A percentile compares a stretch with the other conserved stretches of the same genome.
These are phyloP conservation scores for Smittium mucronatum DNA, from an alignment of 371 early-diverging fungal species.

Conservation along the genomic window DNA sequence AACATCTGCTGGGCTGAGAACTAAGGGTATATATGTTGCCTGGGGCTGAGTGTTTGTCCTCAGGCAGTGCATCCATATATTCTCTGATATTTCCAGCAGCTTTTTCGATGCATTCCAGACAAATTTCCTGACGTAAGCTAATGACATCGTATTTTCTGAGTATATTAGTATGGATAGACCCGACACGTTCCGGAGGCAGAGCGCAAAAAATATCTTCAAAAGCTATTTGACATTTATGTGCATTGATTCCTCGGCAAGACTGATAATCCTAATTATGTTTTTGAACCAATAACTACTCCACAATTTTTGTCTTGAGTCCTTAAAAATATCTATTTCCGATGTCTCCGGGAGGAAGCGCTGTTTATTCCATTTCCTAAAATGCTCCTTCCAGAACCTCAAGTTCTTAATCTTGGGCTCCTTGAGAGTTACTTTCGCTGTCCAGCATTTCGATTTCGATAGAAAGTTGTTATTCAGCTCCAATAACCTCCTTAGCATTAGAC, in stretches of 20 bases:
- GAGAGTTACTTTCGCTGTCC: neutral
- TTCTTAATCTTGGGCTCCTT: neutral
- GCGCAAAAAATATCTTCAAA: neutral
- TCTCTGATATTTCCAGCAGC: neutral
- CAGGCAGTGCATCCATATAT: neutral
- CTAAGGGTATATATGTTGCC: neutral
- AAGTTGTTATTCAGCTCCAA: neutral
- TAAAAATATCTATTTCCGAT: neutral
- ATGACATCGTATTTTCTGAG: neutral
- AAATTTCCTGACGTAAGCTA: neutral
- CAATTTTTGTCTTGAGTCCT: neutral
- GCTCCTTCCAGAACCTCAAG: neutral
- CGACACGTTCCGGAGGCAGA: neutral
- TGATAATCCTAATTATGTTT: neutral
- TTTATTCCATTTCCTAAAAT: neutral
- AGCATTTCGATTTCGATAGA: neutral
- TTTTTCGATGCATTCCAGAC: neutral
- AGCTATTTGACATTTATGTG: neutral
- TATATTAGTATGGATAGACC: neutral
- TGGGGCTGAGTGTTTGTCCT: neutral
- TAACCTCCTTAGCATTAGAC: neutral
- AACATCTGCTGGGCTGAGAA: neutral
- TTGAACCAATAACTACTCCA: constrained; percentile 1
- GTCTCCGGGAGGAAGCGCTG: neutral
- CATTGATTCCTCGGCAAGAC: neutral